Evolutionary conservation across 768 basidiomycete species (phyloP), one percentile per base, ranked within the genome.

Genomic region (Inosperma sp.): DNA sequence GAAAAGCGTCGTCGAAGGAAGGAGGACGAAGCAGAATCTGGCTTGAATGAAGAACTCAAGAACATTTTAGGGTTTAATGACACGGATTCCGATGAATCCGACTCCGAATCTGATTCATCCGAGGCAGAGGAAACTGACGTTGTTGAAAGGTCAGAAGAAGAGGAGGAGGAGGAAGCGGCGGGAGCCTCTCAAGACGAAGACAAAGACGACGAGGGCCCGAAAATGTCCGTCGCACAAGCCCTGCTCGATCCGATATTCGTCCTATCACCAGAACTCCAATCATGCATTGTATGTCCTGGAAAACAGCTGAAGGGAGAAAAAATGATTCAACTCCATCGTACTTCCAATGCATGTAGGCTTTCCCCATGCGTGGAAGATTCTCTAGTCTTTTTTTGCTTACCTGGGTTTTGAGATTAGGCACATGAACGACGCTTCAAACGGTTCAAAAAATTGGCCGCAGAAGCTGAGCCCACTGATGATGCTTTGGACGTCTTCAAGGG

Each of bases 1-100:
- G 82, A 82, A 56, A 88, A 82, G 62, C 77, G 82, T 39, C 76
- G 74, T 21, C 74, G 73, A 59, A 82, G 76, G 58, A 76, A 72
- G 52, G 73, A 83, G 59, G 72, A 82, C 56, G 84, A 85, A 54
- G 82, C 84, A 62, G 77, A 80, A 16, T 73, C 84, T 29, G 83
- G 80, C 0, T 57, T 86, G 5, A 80, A 86, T 51, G 78, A 76
- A 27, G 83, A 82, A n/a, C 71, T 73, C 70, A 85, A 76, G 60
- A 80, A 79, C 41, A 61, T 81, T 29, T 67, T 88, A 10, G 87
- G 85, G 21, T 62, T 89, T 55, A 74, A 87, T 34, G 83, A 88
- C 56, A 86, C 85, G 1, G 84, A 89, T 64, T 85, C 85, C 25
- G 84, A 86, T 40, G 86, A 87, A 10, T 80, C 81, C 7, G 71